Evolutionary conservation across 2,329 filamentous ascomycete genomes (phyloP), one percentile per base, ranked within the genome.

Genomic region (Apiospora rasikravindrae): DNA sequence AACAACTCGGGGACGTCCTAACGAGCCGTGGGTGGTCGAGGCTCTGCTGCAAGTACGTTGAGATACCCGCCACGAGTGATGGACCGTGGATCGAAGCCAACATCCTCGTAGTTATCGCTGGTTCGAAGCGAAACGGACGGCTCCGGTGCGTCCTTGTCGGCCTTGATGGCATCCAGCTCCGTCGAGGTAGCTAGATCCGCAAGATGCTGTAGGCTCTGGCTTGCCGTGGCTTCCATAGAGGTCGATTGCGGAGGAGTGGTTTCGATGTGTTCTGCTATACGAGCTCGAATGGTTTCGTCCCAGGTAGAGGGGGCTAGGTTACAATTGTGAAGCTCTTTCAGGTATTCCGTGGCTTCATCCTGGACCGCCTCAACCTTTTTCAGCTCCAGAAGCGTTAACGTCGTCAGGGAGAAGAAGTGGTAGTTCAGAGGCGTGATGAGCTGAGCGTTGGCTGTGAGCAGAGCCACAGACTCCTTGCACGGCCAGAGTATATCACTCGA

Each of bases 381-480:
- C 45, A 94, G 84, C 74, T 91, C 89, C 67, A 89, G 81, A 4
- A 94, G 83, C n/a, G 88, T 87, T 77, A 93, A 83, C 14, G 88
- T 84, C 1, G 87, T 86, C 13, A 94, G 84, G 16, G 86, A 87
- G 70, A 87, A 87, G 75, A 92, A 92, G 77, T 94, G 91, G 77
- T 93, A 90, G 71, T 90, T 90, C 64, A 94, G 82, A 0, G 92
- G 92, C 70, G 87, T 91, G 66, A 89, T 83, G 10, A 91, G 81
- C 67, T 87, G 86, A 4, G 86, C 80, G 53, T 88, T 88, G 42
- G 84, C 83, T 8, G 88, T 85, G 44, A 94, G 83, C 69, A 93
- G 84, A n/a, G 83, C 84, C 51, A 88, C 85, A 6, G 91, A 85
- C 76, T 91, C 87, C 73, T 86, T 86, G 37, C 89, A 89, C 7